Conservation (phyloP, 2,329 filamentous ascomycete genomes). For the Nemania abortiva region DNA sequence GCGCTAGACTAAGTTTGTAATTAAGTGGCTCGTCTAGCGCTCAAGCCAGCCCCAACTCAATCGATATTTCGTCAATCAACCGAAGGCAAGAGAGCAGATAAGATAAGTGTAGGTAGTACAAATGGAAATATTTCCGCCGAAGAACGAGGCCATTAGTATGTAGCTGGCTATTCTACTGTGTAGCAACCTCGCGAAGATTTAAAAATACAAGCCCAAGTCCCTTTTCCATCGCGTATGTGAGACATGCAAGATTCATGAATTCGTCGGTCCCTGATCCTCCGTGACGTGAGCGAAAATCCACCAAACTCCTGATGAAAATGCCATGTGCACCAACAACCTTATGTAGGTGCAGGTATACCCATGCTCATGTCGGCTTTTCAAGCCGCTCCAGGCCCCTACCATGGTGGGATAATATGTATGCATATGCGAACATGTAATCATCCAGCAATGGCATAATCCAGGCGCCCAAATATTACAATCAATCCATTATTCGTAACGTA, state of each 20-base stretch:
- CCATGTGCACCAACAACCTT: conserved; percentile 22
- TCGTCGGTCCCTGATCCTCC: conserved; percentile 30
- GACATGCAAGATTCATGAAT: conserved; percentile 24
- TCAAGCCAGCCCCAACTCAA: neutral
- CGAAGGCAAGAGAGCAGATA: neutral
- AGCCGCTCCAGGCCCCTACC: conserved; percentile 1
- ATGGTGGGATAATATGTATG: conserved; percentile 19
- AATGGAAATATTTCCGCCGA: conserved; percentile 6
- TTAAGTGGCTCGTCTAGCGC: conserved; percentile 25
- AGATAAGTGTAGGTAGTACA: conserved; percentile 7
- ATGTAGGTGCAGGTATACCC: conserved; percentile 10
- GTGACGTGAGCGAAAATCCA: conserved; percentile 23
- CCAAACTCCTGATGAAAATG: conserved; percentile 39
- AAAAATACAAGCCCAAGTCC: conserved; percentile 16
- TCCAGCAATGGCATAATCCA: conserved; percentile 26
- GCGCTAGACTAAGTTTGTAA: conserved; percentile 23
- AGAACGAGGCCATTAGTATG: neutral
- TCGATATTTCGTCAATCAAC: neutral
- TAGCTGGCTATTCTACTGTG: conserved; percentile 9
- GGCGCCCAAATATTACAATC: conserved; percentile 22
- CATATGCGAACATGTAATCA: conserved; percentile 29
- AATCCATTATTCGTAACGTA: conserved; percentile 33
- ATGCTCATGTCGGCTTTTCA: conserved; percentile 7
- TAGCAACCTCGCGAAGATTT: neutral
- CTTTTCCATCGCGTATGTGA: conserved; percentile 20